Conservation (phyloP, 2,329 filamentous ascomycete species). For the Phaeosphaeriaceae sp. region DNA sequence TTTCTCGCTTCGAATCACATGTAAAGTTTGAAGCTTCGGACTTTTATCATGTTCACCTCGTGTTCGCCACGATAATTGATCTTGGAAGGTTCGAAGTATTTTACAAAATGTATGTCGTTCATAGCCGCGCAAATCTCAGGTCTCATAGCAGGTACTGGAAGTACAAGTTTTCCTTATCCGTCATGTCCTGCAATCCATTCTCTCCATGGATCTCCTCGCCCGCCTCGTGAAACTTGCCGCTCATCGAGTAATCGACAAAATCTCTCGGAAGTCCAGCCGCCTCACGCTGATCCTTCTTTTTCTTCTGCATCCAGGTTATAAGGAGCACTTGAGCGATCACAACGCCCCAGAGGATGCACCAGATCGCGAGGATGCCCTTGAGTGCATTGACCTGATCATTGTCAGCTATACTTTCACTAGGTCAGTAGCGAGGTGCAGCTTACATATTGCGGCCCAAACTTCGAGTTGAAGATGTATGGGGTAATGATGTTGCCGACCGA, state of each 20-base stretch:
- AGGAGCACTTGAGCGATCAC: constrained; percentile 21
- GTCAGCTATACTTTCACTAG: background rate
- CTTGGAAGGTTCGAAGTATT: no score
- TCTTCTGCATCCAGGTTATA: constrained; percentile 30
- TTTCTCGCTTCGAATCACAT: no score
- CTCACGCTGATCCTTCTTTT: constrained; percentile 28
- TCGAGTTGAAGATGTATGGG: constrained; percentile 31
- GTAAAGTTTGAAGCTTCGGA: no score
- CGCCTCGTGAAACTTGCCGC: constrained; percentile 21
- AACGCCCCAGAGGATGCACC: constrained; percentile 30
- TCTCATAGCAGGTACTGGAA: constrained; percentile 30
- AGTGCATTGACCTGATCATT: constrained; percentile 24
- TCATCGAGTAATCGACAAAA: constrained; percentile 27
- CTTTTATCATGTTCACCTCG: no score
- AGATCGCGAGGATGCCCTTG: constrained; percentile 29
- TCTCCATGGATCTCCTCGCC: constrained; percentile 28
- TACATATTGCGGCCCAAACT: constrained; percentile 32
- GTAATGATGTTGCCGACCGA: constrained; percentile 68
- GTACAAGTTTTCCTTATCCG: constrained; percentile 30
- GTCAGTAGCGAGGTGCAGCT: background rate
- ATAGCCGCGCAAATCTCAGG: background rate
- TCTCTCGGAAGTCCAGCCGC: constrained; percentile 28
- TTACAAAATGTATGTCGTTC: background rate
- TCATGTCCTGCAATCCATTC: constrained; percentile 33
- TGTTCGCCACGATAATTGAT: no score